These are phyloP conservation scores for Bonia amplexicaulis DNA, from an alignment of 176 grass and related monocot species.

Conservation along the genomic window DNA sequence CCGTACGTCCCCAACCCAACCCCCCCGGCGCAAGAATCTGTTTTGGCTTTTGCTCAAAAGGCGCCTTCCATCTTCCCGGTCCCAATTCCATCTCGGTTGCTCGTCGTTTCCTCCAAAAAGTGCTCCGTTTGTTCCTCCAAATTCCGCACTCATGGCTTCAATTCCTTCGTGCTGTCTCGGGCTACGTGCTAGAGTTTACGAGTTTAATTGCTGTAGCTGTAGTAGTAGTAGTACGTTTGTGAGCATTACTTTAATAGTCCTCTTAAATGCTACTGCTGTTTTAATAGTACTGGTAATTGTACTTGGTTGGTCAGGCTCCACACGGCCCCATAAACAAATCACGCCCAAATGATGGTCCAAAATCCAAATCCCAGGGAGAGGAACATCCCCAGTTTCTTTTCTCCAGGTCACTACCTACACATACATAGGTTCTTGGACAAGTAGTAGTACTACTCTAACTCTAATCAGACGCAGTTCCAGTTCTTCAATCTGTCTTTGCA, in stretches of 20 bases:
- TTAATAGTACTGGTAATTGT: not conserved
- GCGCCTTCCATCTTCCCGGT: not conserved
- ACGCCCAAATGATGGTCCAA: conserved; percentile 37
- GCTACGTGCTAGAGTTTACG: not conserved
- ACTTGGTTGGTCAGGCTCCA: conserved; percentile 20
- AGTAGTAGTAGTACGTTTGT: not conserved
- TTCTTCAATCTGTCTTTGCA: not conserved
- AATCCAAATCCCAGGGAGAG: conserved; percentile 21
- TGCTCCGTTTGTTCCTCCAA: conserved; percentile 14
- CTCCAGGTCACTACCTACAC: not conserved
- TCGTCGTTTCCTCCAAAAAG: not conserved
- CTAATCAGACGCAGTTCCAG: not conserved
- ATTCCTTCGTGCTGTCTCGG: conserved; percentile 31
- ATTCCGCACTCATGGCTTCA: not conserved
- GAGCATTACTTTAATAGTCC: not conserved
- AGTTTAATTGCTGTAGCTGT: not conserved
- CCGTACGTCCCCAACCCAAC: not conserved
- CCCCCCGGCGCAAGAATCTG: not conserved
- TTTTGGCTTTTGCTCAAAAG: not conserved
- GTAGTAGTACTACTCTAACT: not conserved
- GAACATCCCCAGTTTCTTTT: conserved; percentile 3
- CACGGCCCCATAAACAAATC: conserved; percentile 29
- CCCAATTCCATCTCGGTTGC: not conserved
- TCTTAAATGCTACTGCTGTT: conserved; percentile 18
- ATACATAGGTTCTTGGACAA: not conserved